Evolutionary conservation across 306 rosid species (phyloP).

Genomic region (Abrus precatorius): DNA sequence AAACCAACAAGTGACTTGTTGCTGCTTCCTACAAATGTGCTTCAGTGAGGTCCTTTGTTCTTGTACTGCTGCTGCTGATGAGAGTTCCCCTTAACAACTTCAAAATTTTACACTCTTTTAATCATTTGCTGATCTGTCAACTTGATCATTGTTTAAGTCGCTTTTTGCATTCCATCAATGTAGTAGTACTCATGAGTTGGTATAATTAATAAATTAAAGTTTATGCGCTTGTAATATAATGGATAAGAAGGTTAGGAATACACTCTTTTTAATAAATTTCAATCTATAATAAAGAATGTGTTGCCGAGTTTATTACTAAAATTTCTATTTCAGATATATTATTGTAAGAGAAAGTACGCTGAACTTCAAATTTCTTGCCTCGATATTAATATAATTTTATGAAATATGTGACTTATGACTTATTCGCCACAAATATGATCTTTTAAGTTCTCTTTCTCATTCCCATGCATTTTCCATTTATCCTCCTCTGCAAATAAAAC

Average conservation of each 20-base stretch:
- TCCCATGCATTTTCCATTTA: not conserved
- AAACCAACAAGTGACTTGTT: constrained; percentile 29
- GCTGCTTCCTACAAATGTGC: constrained; percentile 31
- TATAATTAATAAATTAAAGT: constrained; percentile 35
- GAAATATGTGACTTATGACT: not conserved
- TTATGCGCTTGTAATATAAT: constrained; percentile 27
- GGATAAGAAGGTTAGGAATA: not conserved
- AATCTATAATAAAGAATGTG: too few species aligned
- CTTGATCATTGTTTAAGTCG: constrained; percentile 34
- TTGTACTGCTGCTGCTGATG: constrained; percentile 40
- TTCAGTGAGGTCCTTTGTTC: constrained; percentile 42
- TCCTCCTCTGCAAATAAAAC: not conserved
- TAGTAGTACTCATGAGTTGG: constrained; percentile 40
- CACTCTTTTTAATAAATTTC: too few species aligned
- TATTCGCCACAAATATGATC: not conserved
- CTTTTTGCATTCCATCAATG: constrained; percentile 11
- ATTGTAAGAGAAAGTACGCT: not conserved
- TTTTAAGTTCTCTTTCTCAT: not conserved
- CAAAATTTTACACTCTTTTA: constrained; percentile 41
- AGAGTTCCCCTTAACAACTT: constrained; percentile 69
- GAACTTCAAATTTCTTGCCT: constrained; percentile 1
- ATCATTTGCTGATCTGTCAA: constrained; percentile 16
- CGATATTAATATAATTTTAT: constrained; percentile 14
- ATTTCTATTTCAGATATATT: too few species aligned
- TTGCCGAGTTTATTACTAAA: too few species aligned